A percentile compares a stretch with the other conserved stretches of the same genome.
Evolutionary conservation across 768 basidiomycete genomes (phyloP).

Genomic region (Auricularia heimuer): DNA sequence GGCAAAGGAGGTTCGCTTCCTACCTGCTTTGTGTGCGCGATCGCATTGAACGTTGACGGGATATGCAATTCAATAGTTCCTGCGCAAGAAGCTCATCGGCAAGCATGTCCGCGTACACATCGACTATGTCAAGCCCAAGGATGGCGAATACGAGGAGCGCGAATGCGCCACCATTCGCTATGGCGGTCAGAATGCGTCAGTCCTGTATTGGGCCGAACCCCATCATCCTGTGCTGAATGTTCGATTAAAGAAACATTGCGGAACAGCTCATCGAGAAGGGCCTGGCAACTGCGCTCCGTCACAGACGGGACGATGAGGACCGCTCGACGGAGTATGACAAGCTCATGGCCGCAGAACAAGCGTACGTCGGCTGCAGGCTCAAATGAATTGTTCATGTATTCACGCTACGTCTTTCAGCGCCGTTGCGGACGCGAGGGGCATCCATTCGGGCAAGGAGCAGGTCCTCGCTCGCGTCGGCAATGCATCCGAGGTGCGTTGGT

Average conservation of each 20-base stretch:
- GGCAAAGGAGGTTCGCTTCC: slow-evolving; percentile 51
- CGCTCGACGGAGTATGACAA: slow-evolving; percentile 95
- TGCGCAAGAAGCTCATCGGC: slow-evolving; percentile 86
- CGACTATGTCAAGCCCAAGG: slow-evolving; percentile 84
- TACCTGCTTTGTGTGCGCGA: too few relatives aligned
- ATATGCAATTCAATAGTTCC: slow-evolving; percentile 32
- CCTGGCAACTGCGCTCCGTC: slow-evolving; percentile 78
- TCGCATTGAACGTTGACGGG: background rate
- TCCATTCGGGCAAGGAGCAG: slow-evolving; percentile 89
- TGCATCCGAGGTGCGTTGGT: slow-evolving; percentile 67
- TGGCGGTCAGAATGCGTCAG: slow-evolving; percentile 71
- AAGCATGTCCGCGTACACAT: slow-evolving; percentile 74
- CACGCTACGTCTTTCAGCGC: slow-evolving; percentile 40
- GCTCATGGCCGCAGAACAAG: slow-evolving; percentile 88
- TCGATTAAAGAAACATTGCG: slow-evolving; percentile 61
- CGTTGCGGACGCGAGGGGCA: slow-evolving; percentile 62
- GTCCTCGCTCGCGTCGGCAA: slow-evolving; percentile 73
- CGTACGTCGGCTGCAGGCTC: slow-evolving; percentile 37
- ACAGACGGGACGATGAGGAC: slow-evolving; percentile 91
- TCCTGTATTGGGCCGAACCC: slow-evolving; percentile 8
- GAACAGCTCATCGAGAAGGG: slow-evolving; percentile 93
- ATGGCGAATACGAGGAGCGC: slow-evolving; percentile 89
- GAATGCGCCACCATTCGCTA: slow-evolving; percentile 86
- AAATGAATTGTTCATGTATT: too few relatives aligned
- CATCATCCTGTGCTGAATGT: slow-evolving; percentile 3